A percentile compares a stretch with the other conserved stretches of the same genome.
Evolutionary conservation across 176 grass and related monocot genomes (phyloP).

Genomic region (Canna indica): DNA sequence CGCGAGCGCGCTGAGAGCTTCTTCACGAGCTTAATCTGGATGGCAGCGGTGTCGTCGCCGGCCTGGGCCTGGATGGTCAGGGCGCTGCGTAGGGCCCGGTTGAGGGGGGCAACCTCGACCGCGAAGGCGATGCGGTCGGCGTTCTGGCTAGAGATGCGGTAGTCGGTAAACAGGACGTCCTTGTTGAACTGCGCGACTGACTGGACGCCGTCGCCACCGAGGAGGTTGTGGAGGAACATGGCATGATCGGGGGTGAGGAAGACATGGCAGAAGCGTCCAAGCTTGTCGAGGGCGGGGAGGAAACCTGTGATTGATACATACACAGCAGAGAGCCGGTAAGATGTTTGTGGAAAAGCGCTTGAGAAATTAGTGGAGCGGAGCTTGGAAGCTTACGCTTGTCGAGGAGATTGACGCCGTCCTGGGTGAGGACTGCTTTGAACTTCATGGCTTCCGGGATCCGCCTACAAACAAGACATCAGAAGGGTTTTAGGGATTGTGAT

Average conservation of each 20-base stretch:
- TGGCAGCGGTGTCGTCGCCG: slow-evolving; percentile 39
- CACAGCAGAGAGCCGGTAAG: slow-evolving; percentile 11
- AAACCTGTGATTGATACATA: slow-evolving; percentile 34
- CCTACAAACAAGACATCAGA: neutral
- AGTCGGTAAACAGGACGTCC: slow-evolving; percentile 87
- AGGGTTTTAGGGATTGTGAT: too few species aligned
- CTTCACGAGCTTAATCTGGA: slow-evolving; percentile 89
- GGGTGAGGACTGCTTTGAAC: slow-evolving; percentile 89
- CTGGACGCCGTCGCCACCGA: slow-evolving; percentile 60
- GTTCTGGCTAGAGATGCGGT: slow-evolving; percentile 75
- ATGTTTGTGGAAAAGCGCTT: slow-evolving; percentile 43
- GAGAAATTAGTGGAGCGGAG: neutral
- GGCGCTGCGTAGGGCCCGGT: slow-evolving; percentile 75
- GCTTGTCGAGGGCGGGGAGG: slow-evolving; percentile 74
- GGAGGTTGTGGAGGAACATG: slow-evolving; percentile 89
- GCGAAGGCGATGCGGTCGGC: slow-evolving; percentile 60
- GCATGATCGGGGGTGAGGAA: slow-evolving; percentile 63
- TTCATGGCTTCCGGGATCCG: slow-evolving; percentile 33
- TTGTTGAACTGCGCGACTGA: slow-evolving; percentile 81
- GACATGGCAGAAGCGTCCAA: slow-evolving; percentile 64
- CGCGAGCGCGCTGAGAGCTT: slow-evolving; percentile 59
- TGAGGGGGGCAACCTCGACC: slow-evolving; percentile 62
- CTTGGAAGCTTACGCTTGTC: slow-evolving; percentile 56
- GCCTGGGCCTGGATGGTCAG: slow-evolving; percentile 66
- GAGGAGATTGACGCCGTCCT: slow-evolving; percentile 70